Evolutionary conservation across 2,329 filamentous ascomycete species (phyloP), one percentile per base, ranked within the genome.

Genomic region (Fusarium acutatum): DNA sequence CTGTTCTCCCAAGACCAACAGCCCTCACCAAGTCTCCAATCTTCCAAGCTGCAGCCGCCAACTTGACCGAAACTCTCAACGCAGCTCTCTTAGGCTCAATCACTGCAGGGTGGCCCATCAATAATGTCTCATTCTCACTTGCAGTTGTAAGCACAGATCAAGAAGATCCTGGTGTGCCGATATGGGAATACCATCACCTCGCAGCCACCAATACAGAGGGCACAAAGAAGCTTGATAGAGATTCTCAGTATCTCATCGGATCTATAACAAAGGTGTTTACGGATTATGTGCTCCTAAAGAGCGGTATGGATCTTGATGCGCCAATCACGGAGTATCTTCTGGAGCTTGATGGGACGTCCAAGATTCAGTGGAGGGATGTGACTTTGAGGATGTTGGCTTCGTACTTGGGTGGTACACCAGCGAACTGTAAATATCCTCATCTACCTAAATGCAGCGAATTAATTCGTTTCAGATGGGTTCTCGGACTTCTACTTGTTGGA

Each of bases 161-260:
- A 34, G 37, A 67, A 0, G 64, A 79, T 10, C 60, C 77, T 13
- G 63, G 69, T 8, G 64, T 76, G 4, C 80, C 81, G 4, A 32
- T 85, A 12, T 86, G 83, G 83, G 81, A 85, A 60, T 84, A 83
- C 53, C 83, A 85, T 49, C 82, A 85, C 53, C 78, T 82, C 3
- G 79, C 80, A 7, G 60, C 76, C 4, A 73, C 59, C 9, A 85
- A 83, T 32, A 70, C 76, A 11, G 76, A 79, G n/a, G 83, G 82
- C 26, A 82, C 82, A 1, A 75, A 77, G 32, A 14, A 75, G 2
- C 43, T 83, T 1, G 68, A 80, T 26, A 75, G 79, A 1, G 75
- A 83, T 60, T 83, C 82, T 1, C 83, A 85, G 71, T 86, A 84
- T 44, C 76, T 85, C 7, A 80, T 86, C 37, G 84, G 83, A 0